A percentile compares a stretch with the other conserved stretches of the same genome.
Conservation (phyloP, 371 early-diverging fungal genomes). For the Syncephalastrum monosporum region DNA sequence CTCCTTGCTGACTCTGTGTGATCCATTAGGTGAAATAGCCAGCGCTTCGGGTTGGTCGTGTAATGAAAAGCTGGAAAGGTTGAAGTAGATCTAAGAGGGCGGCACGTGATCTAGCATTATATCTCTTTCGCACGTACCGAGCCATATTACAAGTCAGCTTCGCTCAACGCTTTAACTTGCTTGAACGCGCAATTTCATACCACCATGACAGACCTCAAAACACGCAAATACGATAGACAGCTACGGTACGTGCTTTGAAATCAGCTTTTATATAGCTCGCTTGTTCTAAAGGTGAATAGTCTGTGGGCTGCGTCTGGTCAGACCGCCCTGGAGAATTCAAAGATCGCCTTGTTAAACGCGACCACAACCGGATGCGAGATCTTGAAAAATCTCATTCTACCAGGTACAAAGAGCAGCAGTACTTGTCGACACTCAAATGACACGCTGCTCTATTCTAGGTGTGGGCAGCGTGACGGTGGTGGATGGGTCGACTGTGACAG, state of each 20-base stretch:
- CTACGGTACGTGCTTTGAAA: constrained; percentile 56
- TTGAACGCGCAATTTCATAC: background rate
- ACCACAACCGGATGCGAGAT: constrained; percentile 86
- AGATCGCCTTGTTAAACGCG: constrained; percentile 82
- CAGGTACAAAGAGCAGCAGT: constrained; percentile 61
- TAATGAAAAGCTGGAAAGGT: too few relatives aligned
- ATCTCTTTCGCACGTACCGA: background rate
- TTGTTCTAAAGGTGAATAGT: constrained; percentile 35
- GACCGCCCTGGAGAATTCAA: constrained; percentile 77
- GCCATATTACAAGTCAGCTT: background rate
- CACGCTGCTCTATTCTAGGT: constrained; percentile 48
- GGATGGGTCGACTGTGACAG: constrained; percentile 66
- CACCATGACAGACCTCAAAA: constrained; percentile 52
- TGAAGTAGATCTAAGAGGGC: background rate
- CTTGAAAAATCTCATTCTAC: constrained; percentile 92
- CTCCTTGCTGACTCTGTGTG: too few relatives aligned
- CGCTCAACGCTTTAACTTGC: background rate
- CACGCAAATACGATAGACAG: constrained; percentile 91
- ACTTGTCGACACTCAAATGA: background rate
- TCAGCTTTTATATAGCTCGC: constrained; percentile 3
- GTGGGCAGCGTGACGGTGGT: constrained; percentile 86
- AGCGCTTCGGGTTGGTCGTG: too few relatives aligned
- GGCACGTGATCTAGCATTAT: background rate
- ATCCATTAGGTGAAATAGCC: too few relatives aligned
- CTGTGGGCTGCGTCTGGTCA: constrained; percentile 94